These are phyloP conservation scores for Coix lacrymajobi DNA, from an alignment of 176 grass and related monocot species.

Conservation along the genomic window DNA sequence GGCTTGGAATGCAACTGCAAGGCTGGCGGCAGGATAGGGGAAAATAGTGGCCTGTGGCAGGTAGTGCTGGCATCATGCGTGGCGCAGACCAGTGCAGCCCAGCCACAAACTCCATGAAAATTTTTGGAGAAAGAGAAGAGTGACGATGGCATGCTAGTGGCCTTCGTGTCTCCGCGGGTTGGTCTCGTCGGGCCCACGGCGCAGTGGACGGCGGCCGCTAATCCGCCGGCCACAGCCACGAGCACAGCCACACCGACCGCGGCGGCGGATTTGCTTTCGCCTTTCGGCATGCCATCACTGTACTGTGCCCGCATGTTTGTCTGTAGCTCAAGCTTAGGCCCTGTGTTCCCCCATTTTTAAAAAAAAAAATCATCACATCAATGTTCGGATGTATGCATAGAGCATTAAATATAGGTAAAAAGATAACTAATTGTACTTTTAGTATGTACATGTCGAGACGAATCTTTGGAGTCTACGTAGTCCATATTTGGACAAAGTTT, in stretches of 20 bases:
- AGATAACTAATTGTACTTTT: too few species aligned
- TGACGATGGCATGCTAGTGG: not conserved
- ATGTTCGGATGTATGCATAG: too few species aligned
- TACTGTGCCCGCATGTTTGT: not conserved
- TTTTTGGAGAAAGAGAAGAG: not conserved
- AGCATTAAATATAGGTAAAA: too few species aligned
- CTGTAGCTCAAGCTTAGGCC: not conserved
- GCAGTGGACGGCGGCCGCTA: constrained; percentile 37
- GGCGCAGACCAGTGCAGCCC: not conserved
- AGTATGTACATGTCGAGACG: too few species aligned
- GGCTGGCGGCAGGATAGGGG: not conserved
- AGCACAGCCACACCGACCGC: constrained; percentile 26
- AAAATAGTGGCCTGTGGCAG: not conserved
- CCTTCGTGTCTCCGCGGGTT: not conserved
- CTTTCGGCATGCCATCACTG: constrained; percentile 4
- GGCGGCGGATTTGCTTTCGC: not conserved
- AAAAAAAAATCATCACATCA: too few species aligned
- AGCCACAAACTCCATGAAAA: constrained; percentile 16
- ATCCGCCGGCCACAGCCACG: constrained; percentile 30
- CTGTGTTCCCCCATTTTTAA: too few species aligned
- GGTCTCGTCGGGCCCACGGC: constrained; percentile 1
- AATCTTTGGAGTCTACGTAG: too few species aligned
- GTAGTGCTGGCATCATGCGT: constrained; percentile 12
- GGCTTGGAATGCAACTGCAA: not conserved
- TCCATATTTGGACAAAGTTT: too few species aligned